These are phyloP conservation scores for Backusella mclennaniae DNA, from an alignment of 192 early-diverging fungal species.

Conservation along the genomic window DNA sequence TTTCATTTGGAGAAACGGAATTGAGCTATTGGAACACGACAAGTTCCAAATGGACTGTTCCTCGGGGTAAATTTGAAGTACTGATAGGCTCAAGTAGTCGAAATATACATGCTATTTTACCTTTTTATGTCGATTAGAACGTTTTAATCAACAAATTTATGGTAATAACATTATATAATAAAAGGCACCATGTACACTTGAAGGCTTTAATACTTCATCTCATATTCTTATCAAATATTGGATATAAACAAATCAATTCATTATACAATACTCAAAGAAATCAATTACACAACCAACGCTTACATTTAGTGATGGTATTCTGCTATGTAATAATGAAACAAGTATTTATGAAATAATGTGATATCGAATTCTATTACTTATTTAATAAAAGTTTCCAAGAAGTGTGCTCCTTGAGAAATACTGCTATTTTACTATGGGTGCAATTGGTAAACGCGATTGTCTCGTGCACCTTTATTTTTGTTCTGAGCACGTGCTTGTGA, in stretches of 20 bases:
- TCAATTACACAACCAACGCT: too few species aligned
- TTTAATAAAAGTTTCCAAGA: neutral
- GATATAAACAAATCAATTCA: neutral
- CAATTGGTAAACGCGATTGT: neutral
- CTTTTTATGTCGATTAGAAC: neutral
- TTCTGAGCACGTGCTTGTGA: neutral
- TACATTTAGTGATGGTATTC: neutral
- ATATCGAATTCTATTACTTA: neutral
- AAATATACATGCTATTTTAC: constrained; percentile 40
- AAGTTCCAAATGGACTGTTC: constrained; percentile 34
- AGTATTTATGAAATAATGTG: neutral
- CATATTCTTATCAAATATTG: neutral
- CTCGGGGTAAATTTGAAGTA: constrained; percentile 46
- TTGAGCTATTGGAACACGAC: constrained; percentile 44
- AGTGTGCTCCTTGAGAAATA: neutral
- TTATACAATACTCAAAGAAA: neutral
- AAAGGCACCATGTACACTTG: neutral
- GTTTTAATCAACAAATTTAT: neutral
- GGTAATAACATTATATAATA: neutral
- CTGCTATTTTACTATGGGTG: neutral
- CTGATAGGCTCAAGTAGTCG: constrained; percentile 50
- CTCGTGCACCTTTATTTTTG: neutral
- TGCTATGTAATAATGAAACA: neutral
- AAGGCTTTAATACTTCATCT: neutral
- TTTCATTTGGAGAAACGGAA: constrained; percentile 40